phyloP scores from a whole-genome alignment of 139 green algal genomes.

The Chlorella sp. region DNA sequence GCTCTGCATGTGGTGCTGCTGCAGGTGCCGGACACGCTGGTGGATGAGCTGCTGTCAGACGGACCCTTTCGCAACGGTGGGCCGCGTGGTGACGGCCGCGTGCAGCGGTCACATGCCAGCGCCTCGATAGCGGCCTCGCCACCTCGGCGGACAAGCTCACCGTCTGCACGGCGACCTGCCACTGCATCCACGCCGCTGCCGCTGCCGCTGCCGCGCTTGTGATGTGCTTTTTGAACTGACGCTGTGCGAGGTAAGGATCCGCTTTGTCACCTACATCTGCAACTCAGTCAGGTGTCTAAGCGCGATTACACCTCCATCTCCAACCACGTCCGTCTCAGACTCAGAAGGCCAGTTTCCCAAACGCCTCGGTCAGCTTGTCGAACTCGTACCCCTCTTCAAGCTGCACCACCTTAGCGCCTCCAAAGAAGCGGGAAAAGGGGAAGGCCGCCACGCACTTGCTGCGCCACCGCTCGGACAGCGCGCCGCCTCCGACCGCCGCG shows the following conservation, averaged over 20 bases:
- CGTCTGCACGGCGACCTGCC: no score
- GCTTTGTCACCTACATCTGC: no score
- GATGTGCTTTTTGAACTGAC: not conserved
- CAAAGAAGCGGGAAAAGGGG: constrained; percentile 56
- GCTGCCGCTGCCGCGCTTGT: not conserved
- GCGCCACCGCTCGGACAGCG: constrained; percentile 41
- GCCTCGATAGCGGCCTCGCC: no score
- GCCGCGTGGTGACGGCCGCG: no score
- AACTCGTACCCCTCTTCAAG: constrained; percentile 11
- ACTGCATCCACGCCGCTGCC: not conserved
- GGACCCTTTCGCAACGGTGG: no score
- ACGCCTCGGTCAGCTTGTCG: constrained; percentile 26
- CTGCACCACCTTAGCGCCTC: constrained; percentile 19
- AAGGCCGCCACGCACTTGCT: constrained; percentile 40
- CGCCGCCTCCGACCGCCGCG: constrained; percentile 1
- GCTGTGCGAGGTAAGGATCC: no score
- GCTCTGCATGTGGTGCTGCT: no score
- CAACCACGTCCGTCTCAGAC: not conserved
- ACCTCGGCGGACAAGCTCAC: no score
- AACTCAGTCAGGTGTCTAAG: not conserved
- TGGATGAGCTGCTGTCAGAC: no score
- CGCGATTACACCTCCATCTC: not conserved
- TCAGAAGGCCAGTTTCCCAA: constrained; percentile 32
- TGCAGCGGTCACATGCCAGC: no score
- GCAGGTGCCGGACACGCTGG: no score